Evolutionary conservation across 768 basidiomycete genomes (phyloP).

Genomic region (Russula vinacea): DNA sequence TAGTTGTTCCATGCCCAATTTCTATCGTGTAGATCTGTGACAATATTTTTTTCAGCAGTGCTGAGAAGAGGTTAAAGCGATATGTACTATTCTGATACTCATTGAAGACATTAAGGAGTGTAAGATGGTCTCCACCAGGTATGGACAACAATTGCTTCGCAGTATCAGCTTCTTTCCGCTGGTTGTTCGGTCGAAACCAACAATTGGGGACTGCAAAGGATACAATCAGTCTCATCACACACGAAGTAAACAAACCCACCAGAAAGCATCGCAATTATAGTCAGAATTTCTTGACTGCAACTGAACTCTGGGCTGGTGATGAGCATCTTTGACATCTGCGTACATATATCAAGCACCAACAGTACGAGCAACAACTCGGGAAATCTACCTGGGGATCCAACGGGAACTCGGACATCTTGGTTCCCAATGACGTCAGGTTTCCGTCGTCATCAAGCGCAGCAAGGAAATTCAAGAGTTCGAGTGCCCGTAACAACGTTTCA

Average conservation of each 20-base stretch:
- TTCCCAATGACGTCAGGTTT: constrained; percentile 79
- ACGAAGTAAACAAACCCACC: constrained; percentile 45
- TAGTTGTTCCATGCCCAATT: constrained; percentile 93
- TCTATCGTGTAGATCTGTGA: constrained; percentile 49
- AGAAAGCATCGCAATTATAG: constrained; percentile 95
- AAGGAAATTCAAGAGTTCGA: constrained; percentile 90
- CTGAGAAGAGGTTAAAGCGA: background rate
- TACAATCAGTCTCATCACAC: background rate
- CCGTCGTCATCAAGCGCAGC: constrained; percentile 94
- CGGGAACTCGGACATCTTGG: constrained; percentile 96
- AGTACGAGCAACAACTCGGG: background rate
- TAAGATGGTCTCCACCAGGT: constrained; percentile 93
- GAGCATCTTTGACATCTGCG: constrained; percentile 85
- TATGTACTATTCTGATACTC: constrained; percentile 76
- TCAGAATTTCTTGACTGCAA: constrained; percentile 93
- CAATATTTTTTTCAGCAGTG: background rate
- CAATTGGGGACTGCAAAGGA: constrained; percentile 75
- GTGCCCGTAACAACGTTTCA: constrained; percentile 94
- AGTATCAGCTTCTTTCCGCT: constrained; percentile 84
- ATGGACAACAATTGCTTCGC: constrained; percentile 86
- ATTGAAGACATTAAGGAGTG: constrained; percentile 93
- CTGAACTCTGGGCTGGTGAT: constrained; percentile 92
- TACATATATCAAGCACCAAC: background rate
- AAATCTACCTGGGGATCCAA: constrained; percentile 84
- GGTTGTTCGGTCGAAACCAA: constrained; percentile 89